These are phyloP conservation scores for Panus rudis DNA, from an alignment of 768 basidiomycete species.

Conservation along the genomic window DNA sequence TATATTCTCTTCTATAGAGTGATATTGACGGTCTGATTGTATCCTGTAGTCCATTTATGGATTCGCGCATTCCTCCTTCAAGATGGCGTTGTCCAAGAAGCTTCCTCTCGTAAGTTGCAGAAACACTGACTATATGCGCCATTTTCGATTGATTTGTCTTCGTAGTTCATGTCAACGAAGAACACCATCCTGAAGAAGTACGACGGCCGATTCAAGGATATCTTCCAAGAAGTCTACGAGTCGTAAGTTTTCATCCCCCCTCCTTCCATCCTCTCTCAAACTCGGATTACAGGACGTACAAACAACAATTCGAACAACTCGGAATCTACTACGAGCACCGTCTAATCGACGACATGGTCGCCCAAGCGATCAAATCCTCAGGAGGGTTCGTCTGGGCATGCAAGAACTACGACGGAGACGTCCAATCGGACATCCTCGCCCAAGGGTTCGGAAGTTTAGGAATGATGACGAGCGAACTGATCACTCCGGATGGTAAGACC, in stretches of 20 bases:
- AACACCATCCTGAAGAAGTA: slow-evolving; percentile 97
- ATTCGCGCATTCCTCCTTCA: slow-evolving; percentile 97
- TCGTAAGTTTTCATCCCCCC: slow-evolving; percentile 28
- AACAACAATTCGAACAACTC: slow-evolving; percentile 55
- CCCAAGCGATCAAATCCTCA: slow-evolving; percentile 92
- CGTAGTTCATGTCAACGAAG: slow-evolving; percentile 93
- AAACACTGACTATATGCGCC: not conserved
- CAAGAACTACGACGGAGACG: slow-evolving; percentile 53
- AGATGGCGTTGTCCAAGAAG: slow-evolving; percentile 83
- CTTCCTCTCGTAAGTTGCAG: slow-evolving; percentile 55
- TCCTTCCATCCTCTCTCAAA: not conserved
- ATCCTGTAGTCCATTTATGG: slow-evolving; percentile 76
- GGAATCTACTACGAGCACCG: slow-evolving; percentile 94
- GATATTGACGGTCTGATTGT: not conserved
- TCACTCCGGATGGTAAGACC: slow-evolving; percentile 89
- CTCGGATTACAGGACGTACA: slow-evolving; percentile 48
- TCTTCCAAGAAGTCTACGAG: slow-evolving; percentile 96
- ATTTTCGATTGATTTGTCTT: not conserved
- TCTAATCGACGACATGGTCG: slow-evolving; percentile 97
- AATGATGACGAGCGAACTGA: slow-evolving; percentile 96
- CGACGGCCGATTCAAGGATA: slow-evolving; percentile 98
- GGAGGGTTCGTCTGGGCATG: slow-evolving; percentile 77
- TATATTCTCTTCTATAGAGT: not conserved
- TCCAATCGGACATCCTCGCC: slow-evolving; percentile 89
- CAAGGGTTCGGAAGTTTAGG: slow-evolving; percentile 96